These are phyloP conservation scores for Exophiala spinifera DNA, from an alignment of 2,329 filamentous ascomycete genomes.

Conservation along the genomic window DNA sequence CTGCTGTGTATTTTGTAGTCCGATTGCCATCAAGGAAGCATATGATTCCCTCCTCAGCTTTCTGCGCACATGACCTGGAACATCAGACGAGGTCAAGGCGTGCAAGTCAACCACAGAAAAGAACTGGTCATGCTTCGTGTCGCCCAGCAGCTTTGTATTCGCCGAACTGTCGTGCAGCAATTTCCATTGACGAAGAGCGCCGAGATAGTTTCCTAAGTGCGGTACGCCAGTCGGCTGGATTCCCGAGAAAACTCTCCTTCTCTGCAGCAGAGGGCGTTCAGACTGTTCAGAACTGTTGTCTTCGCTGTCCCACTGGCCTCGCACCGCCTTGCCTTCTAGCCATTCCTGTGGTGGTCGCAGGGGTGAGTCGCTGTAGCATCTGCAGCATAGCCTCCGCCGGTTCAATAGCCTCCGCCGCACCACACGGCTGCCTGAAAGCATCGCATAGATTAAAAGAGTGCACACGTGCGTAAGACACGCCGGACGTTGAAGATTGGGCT, in stretches of 20 bases:
- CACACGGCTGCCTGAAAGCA: slow-evolving; percentile 5
- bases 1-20: slow-evolving; percentile 67
- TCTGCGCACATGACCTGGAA: slow-evolving; percentile 60
- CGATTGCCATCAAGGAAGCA: slow-evolving; percentile 77
- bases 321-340: neutral
- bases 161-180: slow-evolving; percentile 68
- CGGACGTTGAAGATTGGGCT: neutral
- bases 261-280: slow-evolving; percentile 40
- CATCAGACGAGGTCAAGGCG: slow-evolving; percentile 66
- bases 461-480: slow-evolving; percentile 17
- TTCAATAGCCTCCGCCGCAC: slow-evolving; percentile 1
- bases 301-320: neutral
- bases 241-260: slow-evolving; percentile 70
- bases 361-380: slow-evolving; percentile 5
- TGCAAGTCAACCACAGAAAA: slow-evolving; percentile 93
- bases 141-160: slow-evolving; percentile 37
- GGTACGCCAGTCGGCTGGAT: slow-evolving; percentile 95
- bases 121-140: slow-evolving; percentile 47
- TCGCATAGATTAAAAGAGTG: slow-evolving; percentile 20
- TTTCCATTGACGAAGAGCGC: slow-evolving; percentile 84
- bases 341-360: neutral
- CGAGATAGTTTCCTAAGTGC: slow-evolving; percentile 92
- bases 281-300: neutral
- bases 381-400: neutral
- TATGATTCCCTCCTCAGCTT: slow-evolving; percentile 69